phyloP scores from a whole-genome alignment of 257 asterid species.

The Plantago major region DNA sequence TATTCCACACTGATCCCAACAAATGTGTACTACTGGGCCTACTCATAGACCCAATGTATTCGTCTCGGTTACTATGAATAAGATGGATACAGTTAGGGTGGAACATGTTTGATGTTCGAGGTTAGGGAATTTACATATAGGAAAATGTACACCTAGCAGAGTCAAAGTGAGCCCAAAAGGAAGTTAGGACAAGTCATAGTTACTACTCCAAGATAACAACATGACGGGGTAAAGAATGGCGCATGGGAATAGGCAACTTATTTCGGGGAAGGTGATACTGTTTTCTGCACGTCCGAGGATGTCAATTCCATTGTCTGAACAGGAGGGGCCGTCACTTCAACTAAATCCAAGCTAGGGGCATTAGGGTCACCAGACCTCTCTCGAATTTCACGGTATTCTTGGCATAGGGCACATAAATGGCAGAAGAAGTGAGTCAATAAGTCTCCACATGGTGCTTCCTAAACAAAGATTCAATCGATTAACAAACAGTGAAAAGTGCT shows the following conservation, averaged over 20 bases:
- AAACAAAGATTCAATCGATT: neutral
- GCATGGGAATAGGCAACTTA: conserved; percentile 16
- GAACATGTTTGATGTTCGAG: neutral
- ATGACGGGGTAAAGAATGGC: conserved; percentile 7
- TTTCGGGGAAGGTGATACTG: conserved; percentile 2
- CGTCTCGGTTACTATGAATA: neutral
- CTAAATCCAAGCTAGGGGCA: conserved; percentile 34
- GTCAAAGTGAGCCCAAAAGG: neutral
- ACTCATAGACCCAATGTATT: too few species aligned
- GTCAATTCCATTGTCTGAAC: conserved; percentile 72
- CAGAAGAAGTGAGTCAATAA: conserved; percentile 76
- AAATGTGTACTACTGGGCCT: too few species aligned
- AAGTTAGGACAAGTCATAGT: neutral
- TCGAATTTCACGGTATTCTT: conserved; percentile 85
- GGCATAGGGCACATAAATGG: conserved; percentile 87
- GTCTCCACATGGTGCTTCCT: conserved; percentile 98
- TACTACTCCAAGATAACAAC: conserved; percentile 8
- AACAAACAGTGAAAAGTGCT: too few species aligned
- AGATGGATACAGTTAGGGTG: neutral
- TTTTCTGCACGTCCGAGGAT: conserved; percentile 16
- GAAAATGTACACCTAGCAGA: neutral
- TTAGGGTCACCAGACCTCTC: conserved; percentile 52
- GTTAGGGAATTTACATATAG: neutral
- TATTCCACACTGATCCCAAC: too few species aligned
- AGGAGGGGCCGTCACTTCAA: conserved; percentile 64